A percentile compares a stretch with the other conserved stretches of the same genome.
phyloP scores from a whole-genome alignment of 495 filamentous ascomycete genomes.

The Talaromyces adpressus region DNA sequence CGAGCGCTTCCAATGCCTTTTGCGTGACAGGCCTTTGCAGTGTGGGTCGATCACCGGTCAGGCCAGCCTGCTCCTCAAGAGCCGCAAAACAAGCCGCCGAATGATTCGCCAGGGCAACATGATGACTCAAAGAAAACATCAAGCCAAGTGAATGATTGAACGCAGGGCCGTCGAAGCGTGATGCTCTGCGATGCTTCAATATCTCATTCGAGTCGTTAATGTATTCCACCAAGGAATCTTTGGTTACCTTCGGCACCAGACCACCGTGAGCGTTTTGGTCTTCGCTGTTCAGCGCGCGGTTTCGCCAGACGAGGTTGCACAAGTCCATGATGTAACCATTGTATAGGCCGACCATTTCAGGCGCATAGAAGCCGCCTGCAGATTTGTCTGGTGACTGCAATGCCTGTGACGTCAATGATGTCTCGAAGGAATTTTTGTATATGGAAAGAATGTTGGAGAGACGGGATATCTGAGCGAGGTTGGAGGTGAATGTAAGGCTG shows the following conservation, averaged over 20 bases:
- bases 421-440: conserved; percentile 73
- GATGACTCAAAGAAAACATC: conserved; percentile 65
- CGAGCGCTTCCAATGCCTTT: conserved; percentile 52
- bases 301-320: conserved; percentile 80
- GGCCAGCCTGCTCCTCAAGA: conserved; percentile 55
- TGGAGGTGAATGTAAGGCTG: conserved; percentile 56
- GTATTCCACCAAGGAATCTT: conserved; percentile 42
- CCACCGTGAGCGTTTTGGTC: conserved; percentile 71
- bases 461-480: conserved; percentile 57
- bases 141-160: conserved; percentile 41
- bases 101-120: conserved; percentile 55
- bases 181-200: conserved; percentile 21
- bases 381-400: conserved; percentile 18
- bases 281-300: conserved; percentile 59
- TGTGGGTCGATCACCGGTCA: conserved; percentile 38
- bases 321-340: conserved; percentile 88
- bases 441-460: conserved; percentile 58
- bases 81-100: conserved; percentile 57
- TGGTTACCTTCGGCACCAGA: conserved; percentile 45
- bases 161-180: conserved; percentile 21
- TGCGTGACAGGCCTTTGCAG: conserved; percentile 76
- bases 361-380: conserved; percentile 9
- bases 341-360: conserved; percentile 54
- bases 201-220: conserved; percentile 30
- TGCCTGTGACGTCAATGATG: conserved; percentile 40